phyloP scores from a whole-genome alignment of 2,329 filamentous ascomycete genomes.

The Fusarium nelsonii region DNA sequence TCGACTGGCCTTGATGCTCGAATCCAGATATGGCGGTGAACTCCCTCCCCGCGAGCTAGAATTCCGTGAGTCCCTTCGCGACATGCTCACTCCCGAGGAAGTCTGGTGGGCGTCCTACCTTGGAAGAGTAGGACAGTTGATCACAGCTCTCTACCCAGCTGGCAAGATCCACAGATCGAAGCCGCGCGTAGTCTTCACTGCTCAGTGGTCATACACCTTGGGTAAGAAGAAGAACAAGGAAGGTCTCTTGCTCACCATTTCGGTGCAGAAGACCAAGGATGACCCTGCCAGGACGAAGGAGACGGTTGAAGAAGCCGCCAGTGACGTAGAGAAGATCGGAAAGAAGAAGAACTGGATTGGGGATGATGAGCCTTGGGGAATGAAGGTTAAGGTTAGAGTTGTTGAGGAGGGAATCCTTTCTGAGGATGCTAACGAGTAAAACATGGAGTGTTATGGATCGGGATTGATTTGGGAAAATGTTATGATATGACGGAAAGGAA shows the following conservation, averaged over 20 bases:
- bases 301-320: constrained; percentile 55
- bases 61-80: constrained; percentile 66
- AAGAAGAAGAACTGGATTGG: constrained; percentile 69
- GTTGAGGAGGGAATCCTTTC: constrained; percentile 51
- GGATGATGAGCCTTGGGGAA: constrained; percentile 53
- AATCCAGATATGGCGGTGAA: constrained; percentile 73
- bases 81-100: constrained; percentile 65
- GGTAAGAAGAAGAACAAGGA: constrained; percentile 56
- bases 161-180: constrained; percentile 60
- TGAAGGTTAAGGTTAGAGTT: constrained; percentile 54
- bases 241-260: constrained; percentile 59
- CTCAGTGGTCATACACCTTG: constrained; percentile 57
- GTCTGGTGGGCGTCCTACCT: constrained; percentile 76
- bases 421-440: constrained; percentile 2
- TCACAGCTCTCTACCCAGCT: constrained; percentile 71
- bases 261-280: constrained; percentile 54
- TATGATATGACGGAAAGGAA: not conserved
- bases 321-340: constrained; percentile 65
- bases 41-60: constrained; percentile 68
- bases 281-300: constrained; percentile 57
- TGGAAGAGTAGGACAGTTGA: constrained; percentile 68
- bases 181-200: constrained; percentile 56
- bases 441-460: not conserved
- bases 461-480: not conserved
- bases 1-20: constrained; percentile 71